Percentiles rank a stretch among this genome's conserved stretches.
phyloP scores from a whole-genome alignment of 345 rosid genomes.

The Corchorus capsularis region DNA sequence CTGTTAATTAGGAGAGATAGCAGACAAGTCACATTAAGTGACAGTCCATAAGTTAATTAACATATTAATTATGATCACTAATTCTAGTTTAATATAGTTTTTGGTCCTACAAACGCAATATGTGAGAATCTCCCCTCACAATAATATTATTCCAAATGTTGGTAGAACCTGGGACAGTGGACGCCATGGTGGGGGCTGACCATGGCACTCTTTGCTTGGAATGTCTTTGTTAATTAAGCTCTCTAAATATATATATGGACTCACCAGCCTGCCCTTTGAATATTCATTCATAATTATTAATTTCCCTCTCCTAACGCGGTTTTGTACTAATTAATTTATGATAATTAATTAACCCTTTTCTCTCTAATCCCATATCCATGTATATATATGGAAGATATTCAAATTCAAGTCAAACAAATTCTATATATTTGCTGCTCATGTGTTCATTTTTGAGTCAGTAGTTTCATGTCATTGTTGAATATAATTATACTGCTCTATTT shows the following conservation, averaged over 20 bases:
- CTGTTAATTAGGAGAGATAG: conserved; percentile 5
- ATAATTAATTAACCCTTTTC: neutral
- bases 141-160: conserved; percentile 58
- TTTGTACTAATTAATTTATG: conserved; percentile 5
- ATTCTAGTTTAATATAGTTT: conserved; percentile 20
- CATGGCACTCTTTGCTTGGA: conserved; percentile 27
- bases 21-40: conserved; percentile 28
- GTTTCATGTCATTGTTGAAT: neutral
- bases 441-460: neutral
- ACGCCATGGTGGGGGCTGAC: conserved; percentile 48
- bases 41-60: conserved; percentile 17
- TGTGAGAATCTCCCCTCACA: conserved; percentile 43
- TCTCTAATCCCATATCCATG: conserved; percentile 1
- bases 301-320: conserved; percentile 34
- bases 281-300: conserved; percentile 7
- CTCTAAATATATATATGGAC: neutral
- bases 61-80: conserved; percentile 9
- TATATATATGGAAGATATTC: neutral
- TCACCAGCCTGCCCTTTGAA: conserved; percentile 11
- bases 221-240: conserved; percentile 27
- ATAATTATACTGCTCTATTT: neutral
- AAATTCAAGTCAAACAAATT: conserved; percentile 2
- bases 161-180: conserved; percentile 44
- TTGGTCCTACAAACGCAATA: conserved; percentile 37
- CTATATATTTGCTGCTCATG: no score